Evolutionary conservation across 139 green algal genomes (phyloP).

Genomic region (Mychonastes homosphaera): DNA sequence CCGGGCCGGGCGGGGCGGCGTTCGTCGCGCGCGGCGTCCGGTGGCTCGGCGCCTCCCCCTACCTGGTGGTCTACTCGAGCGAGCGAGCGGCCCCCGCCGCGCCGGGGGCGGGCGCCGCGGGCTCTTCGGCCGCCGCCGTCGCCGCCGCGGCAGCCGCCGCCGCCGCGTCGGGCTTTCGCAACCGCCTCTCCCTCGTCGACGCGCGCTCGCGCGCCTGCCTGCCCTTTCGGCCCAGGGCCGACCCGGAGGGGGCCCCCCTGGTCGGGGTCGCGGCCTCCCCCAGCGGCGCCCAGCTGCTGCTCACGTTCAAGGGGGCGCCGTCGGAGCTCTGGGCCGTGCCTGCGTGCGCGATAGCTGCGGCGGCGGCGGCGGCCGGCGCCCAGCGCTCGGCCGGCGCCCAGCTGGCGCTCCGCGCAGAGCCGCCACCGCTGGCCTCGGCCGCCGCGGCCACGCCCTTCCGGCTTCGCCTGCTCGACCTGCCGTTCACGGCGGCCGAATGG

Average conservation of each 20-base stretch:
- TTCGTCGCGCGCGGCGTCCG: slow-evolving; percentile 34
- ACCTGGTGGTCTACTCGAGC: slow-evolving; percentile 48
- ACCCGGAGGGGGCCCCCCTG: slow-evolving; percentile 36
- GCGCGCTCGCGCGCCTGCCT: slow-evolving; percentile 26
- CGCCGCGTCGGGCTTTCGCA: slow-evolving; percentile 28
- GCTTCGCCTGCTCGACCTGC: slow-evolving; percentile 61
- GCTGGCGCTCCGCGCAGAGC: not conserved
- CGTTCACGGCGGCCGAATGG: slow-evolving; percentile 72
- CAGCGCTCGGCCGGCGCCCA: no score
- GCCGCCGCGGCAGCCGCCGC: slow-evolving; percentile 6
- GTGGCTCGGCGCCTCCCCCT: slow-evolving; percentile 56
- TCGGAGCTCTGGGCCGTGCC: slow-evolving; percentile 66
- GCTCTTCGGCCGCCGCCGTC: not conserved
- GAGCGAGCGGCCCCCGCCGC: slow-evolving; percentile 24
- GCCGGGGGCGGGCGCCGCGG: not conserved
- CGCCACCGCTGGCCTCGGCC: not conserved
- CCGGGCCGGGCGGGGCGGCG: no score
- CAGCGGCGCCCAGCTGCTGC: slow-evolving; percentile 53
- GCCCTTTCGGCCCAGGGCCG: slow-evolving; percentile 16
- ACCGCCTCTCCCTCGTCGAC: slow-evolving; percentile 54
- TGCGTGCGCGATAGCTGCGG: not conserved
- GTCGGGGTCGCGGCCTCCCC: slow-evolving; percentile 50
- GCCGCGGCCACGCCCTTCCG: slow-evolving; percentile 21
- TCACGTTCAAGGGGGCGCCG: slow-evolving; percentile 50
- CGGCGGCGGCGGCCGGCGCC: not conserved